These are phyloP conservation scores for Xylaria acuta DNA, from an alignment of 495 filamentous ascomycete species.

Conservation along the genomic window DNA sequence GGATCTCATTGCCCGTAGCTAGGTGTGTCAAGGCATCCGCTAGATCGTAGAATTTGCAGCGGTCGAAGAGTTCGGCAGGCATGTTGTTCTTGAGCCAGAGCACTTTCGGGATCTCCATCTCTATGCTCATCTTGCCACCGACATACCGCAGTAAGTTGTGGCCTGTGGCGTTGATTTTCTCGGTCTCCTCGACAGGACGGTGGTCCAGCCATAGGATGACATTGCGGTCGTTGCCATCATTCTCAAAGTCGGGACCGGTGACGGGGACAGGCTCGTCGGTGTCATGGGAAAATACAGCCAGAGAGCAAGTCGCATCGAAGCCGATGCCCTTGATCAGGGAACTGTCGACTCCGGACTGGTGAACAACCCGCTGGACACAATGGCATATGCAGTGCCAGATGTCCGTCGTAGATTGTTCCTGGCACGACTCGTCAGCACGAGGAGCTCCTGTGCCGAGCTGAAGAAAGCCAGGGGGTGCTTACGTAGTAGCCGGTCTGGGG, in stretches of 20 bases:
- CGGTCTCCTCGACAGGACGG: slow-evolving; percentile 85
- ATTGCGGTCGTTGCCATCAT: slow-evolving; percentile 80
- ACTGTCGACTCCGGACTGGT: slow-evolving; percentile 77
- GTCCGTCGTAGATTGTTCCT: slow-evolving; percentile 98
- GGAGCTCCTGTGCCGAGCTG: slow-evolving; percentile 13
- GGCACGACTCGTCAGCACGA: slow-evolving; percentile 22
- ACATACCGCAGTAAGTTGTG: slow-evolving; percentile 96
- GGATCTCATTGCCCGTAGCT: slow-evolving; percentile 89
- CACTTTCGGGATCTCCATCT: slow-evolving; percentile 99
- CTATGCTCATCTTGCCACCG: slow-evolving; percentile 94
- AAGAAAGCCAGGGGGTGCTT: slow-evolving; percentile 17
- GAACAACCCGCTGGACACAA: slow-evolving; percentile 78
- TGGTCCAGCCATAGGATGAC: slow-evolving; percentile 94
- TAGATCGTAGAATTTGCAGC: slow-evolving; percentile 96
- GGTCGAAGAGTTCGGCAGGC: slow-evolving; percentile 86
- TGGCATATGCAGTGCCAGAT: slow-evolving; percentile 92
- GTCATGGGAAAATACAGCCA: slow-evolving; percentile 85
- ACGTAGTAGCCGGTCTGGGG: slow-evolving; percentile 88
- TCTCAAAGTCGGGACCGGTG: slow-evolving; percentile 82
- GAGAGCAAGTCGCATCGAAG: slow-evolving; percentile 96
- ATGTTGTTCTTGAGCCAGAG: slow-evolving; percentile 98
- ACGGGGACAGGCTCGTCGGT: slow-evolving; percentile 90
- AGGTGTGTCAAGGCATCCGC: slow-evolving; percentile 93
- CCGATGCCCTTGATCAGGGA: slow-evolving; percentile 82
- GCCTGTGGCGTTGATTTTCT: slow-evolving; percentile 86